phyloP scores from a whole-genome alignment of 2,329 filamentous ascomycete species.

The Calonectria fujianensis region DNA sequence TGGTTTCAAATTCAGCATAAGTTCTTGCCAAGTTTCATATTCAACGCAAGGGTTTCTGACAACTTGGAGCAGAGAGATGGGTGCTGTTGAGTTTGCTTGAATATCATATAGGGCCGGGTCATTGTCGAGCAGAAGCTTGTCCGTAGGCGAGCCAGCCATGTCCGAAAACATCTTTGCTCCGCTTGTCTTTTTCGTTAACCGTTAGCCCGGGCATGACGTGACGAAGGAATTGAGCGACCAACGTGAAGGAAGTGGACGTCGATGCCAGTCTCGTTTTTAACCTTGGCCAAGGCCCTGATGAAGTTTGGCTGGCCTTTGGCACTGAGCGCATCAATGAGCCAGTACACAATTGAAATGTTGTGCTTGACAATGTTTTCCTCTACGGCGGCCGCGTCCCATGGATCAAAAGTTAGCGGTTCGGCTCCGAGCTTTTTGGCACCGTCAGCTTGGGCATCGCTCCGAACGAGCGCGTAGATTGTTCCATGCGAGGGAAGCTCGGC shows the following conservation, averaged over 20 bases:
- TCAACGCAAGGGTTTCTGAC: not conserved
- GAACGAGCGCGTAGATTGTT: constrained; percentile 68
- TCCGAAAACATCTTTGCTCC: constrained; percentile 73
- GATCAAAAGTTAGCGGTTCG: constrained; percentile 63
- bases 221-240: not conserved
- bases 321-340: constrained; percentile 65
- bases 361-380: constrained; percentile 62
- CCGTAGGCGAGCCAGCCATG: constrained; percentile 65
- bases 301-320: constrained; percentile 60
- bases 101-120: constrained; percentile 53
- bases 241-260: constrained; percentile 41
- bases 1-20: constrained; percentile 42
- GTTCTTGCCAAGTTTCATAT: not conserved
- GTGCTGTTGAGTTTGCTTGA: constrained; percentile 15
- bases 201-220: not conserved
- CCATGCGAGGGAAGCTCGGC: constrained; percentile 63
- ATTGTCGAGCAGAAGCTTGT: constrained; percentile 64
- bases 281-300: constrained; percentile 66
- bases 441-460: constrained; percentile 66
- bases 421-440: constrained; percentile 66
- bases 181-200: constrained; percentile 60
- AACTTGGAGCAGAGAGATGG: constrained; percentile 1
- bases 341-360: constrained; percentile 69
- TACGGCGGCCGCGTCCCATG: constrained; percentile 60
- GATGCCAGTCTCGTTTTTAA: constrained; percentile 58